Evolutionary conservation across 2,329 filamentous ascomycete species (phyloP).

Genomic region (Helotiales sp.): DNA sequence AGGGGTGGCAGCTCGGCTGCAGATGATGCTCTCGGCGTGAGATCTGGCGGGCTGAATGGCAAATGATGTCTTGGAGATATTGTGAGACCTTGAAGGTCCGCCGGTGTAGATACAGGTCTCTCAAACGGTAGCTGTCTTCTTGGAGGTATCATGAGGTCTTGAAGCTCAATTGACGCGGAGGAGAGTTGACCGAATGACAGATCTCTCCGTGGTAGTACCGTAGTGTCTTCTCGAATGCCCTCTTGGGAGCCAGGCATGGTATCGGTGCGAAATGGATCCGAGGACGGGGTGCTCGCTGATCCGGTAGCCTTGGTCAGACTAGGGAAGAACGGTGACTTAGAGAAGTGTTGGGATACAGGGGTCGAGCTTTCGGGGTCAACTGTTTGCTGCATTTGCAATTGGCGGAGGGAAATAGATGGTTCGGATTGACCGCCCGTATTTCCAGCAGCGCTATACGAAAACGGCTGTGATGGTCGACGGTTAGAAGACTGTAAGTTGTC

Average conservation of each 20-base stretch:
- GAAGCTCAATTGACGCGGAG: constrained; percentile 6
- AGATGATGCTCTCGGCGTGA: constrained; percentile 13
- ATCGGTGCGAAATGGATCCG: constrained; percentile 9
- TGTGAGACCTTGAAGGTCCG: constrained; percentile 6
- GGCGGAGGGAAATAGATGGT: background rate
- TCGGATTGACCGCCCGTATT: background rate
- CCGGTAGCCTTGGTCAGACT: background rate
- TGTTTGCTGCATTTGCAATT: background rate
- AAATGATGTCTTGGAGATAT: constrained; percentile 37
- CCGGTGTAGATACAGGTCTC: constrained; percentile 28
- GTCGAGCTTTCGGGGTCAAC: background rate
- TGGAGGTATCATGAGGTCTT: constrained; percentile 25
- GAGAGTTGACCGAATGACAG: background rate
- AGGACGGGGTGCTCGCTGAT: background rate
- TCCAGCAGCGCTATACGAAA: background rate
- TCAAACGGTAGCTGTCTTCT: background rate
- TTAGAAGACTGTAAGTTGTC: background rate
- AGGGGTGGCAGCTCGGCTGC: constrained; percentile 31
- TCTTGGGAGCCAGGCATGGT: background rate
- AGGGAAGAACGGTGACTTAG: constrained; percentile 9
- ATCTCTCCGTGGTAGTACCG: background rate
- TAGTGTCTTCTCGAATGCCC: background rate
- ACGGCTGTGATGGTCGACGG: background rate
- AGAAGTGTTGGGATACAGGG: background rate
- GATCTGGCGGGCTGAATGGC: constrained; percentile 35